Conservation (phyloP, 1,284 basidiomycete genomes). For the Sporisorium exsertum region DNA sequence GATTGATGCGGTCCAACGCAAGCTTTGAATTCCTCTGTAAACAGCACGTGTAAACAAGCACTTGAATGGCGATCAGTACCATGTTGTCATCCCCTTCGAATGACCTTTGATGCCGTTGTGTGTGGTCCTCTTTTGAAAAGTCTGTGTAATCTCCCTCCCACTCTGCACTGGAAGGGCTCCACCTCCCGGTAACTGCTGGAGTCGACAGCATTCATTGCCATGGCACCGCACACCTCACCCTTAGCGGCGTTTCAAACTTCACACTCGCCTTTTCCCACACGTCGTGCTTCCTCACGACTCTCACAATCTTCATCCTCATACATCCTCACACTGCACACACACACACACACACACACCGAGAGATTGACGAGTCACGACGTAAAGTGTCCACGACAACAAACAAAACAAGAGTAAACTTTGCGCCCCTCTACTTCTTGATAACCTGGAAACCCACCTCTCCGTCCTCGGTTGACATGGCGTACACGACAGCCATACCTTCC, state of each 20-base stretch:
- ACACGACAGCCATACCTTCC: constrained; percentile 69
- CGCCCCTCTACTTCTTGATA: constrained; percentile 38
- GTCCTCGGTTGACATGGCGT: constrained; percentile 69
- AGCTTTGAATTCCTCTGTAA: background rate
- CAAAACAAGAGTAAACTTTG: background rate
- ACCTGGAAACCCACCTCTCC: constrained; percentile 49
- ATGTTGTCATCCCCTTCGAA: no score
- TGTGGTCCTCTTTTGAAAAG: no score
- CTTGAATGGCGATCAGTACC: no score
- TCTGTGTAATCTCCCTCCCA: no score
- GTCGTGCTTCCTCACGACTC: background rate
- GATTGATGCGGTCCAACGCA: constrained; percentile 19
- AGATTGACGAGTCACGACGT: background rate
- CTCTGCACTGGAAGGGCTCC: no score
- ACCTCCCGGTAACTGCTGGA: no score
- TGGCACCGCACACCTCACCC: no score
- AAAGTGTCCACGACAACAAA: constrained; percentile 9
- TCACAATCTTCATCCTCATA: background rate
- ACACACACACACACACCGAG: background rate
- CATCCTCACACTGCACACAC: background rate
- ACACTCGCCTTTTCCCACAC: no score
- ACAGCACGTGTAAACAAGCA: no score
- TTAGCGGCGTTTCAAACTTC: no score
- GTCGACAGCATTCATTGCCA: no score
- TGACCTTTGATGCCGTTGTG: no score